Evolutionary conservation across 1,139 yeast genomes (phyloP), one percentile per base, ranked within the genome.

Genomic region (Citeromyces hawaiiensis): DNA sequence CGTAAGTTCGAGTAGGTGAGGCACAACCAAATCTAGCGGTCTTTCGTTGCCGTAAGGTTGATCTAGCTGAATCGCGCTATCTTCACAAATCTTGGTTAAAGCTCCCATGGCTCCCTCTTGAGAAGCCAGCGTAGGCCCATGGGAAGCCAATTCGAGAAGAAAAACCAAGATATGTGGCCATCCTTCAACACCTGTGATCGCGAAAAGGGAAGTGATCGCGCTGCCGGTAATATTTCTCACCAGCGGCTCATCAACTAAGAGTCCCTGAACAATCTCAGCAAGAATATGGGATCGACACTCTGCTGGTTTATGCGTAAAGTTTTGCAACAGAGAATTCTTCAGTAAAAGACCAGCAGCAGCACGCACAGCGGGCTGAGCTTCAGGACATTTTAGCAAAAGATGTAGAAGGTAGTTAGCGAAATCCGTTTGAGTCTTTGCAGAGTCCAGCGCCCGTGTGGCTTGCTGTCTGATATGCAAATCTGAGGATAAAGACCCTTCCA

Each of bases 191-290:
- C 95, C 94, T 38, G 76, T 72, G n/a, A 74, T 65, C 7, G 82
- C 68, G 49, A 88, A 82, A 35, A 91, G 61, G 0, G 95, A 71
- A 2, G 97, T 83, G 40, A 91, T 78, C 40, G 87, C 94, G 53
- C 80, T 88, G 36, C 97, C 96, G 11, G 96, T 79, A 45, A 88
- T 85, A 53, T 83, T 86, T 45, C 95, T 70, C 19, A 88, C 83
- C 51, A 83, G 62, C 15, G 64, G 56, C 45, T 75, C 76, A 1
- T 61, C 51, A 42, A 75, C 83, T 38, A 72, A 56, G 39, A 91
- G 66, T 1, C 96, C 98, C 41, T 68, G 67, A 32, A 85, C 60
- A 19, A 87, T 67, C 47, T 76, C 66, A n/a, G 67, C 61, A 48
- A 83, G 67, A 25, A 87, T 62, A 52, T 78, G 82, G 16, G 61